A percentile compares a stretch with the other conserved stretches of the same genome.
Evolutionary conservation across 257 asterid genomes (phyloP).

Genomic region (Pogostemon cablin): DNA sequence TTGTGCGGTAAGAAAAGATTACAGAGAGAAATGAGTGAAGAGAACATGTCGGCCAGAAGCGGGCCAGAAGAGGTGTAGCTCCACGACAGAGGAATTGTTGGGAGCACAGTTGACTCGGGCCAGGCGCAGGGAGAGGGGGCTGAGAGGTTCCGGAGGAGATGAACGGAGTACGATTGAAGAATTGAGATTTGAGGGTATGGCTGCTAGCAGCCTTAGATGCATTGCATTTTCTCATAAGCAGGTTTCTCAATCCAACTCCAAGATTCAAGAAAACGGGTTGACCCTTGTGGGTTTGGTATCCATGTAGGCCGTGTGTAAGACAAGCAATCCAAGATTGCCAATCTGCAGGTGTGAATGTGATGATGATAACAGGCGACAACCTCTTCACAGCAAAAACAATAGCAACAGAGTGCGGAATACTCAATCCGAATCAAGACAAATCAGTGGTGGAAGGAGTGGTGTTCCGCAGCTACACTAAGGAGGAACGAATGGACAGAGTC

Average conservation of each 20-base stretch:
- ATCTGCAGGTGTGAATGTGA: constrained; percentile 59
- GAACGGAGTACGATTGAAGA: constrained; percentile 35
- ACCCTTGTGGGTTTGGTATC: constrained; percentile 58
- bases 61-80: too few species aligned
- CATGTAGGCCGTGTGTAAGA: constrained; percentile 61
- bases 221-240: constrained; percentile 69
- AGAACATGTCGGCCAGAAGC: too few species aligned
- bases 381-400: constrained; percentile 70
- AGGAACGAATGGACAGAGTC: constrained; percentile 58
- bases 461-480: constrained; percentile 59
- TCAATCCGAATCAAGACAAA: constrained; percentile 22
- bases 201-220: constrained; percentile 69
- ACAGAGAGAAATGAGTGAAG: too few species aligned
- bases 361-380: constrained; percentile 83
- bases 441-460: constrained; percentile 62
- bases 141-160: constrained; percentile 26
- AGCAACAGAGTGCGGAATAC: constrained; percentile 75
- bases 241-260: neutral
- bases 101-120: too few species aligned
- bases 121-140: constrained; percentile 37
- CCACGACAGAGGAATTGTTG: too few species aligned
- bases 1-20: too few species aligned
- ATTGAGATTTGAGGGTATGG: constrained; percentile 59
- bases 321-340: constrained; percentile 66
- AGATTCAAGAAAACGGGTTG: constrained; percentile 16